These are phyloP conservation scores for Chalaropsis thielavioides DNA, from an alignment of 2,329 filamentous ascomycete genomes.

Conservation along the genomic window DNA sequence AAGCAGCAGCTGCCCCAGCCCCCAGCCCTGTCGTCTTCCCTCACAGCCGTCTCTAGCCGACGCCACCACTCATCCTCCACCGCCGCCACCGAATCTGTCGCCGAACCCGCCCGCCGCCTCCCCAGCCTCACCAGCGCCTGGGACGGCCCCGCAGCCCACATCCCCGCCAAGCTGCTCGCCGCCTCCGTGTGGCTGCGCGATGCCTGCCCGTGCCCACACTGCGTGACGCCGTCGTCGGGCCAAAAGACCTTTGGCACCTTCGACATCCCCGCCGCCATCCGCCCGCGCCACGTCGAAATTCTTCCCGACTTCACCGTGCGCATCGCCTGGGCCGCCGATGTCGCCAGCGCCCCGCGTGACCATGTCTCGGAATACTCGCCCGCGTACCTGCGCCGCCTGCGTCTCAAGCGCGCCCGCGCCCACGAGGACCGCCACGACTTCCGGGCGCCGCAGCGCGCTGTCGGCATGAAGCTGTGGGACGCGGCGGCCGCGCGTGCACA, in stretches of 20 bases:
- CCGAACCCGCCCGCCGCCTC: not conserved
- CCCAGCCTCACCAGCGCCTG: conserved; percentile 3
- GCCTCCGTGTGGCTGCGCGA: conserved; percentile 34
- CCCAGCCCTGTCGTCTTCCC: not conserved
- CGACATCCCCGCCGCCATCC: conserved; percentile 27
- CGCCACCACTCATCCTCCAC: not conserved
- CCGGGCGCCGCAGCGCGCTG: conserved; percentile 19
- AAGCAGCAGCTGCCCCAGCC: not conserved
- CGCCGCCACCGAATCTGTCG: not conserved
- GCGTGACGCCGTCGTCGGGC: conserved; percentile 43
- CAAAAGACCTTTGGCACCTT: conserved; percentile 39
- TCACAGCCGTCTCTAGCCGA: not conserved
- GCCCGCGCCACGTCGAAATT: conserved; percentile 23
- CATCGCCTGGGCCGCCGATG: conserved; percentile 45
- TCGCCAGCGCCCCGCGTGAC: conserved; percentile 22
- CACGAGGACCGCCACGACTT: conserved; percentile 13
- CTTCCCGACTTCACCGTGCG: conserved; percentile 33
- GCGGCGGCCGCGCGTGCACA: conserved; percentile 25
- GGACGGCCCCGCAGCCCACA: not conserved
- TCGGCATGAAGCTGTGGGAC: conserved; percentile 30
- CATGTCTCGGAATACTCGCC: conserved; percentile 27
- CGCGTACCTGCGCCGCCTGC: conserved; percentile 20
- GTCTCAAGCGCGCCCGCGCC: not conserved
- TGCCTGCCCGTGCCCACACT: conserved; percentile 37
- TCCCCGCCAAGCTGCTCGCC: conserved; percentile 5